Percentiles rank a stretch among this genome's conserved stretches.
Evolutionary conservation across 1,284 basidiomycete species (phyloP).

Genomic region (Cutaneotrichosporon spelunceum): DNA sequence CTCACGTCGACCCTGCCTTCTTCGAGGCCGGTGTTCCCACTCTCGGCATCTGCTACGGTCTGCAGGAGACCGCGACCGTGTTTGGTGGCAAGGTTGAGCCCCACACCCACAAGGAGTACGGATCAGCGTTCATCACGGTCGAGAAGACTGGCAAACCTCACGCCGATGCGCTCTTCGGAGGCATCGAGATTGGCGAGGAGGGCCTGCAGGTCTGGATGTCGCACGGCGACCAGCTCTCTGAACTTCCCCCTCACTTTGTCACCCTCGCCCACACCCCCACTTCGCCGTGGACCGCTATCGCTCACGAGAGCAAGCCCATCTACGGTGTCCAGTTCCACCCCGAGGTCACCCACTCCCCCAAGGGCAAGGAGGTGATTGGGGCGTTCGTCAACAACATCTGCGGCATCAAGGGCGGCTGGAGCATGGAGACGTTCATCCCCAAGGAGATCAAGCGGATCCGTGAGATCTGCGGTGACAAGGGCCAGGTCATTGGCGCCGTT

Average conservation of each 20-base stretch:
- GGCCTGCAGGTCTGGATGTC: slow-evolving; percentile 98
- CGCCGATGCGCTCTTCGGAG: slow-evolving; percentile 78
- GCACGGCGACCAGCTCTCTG: slow-evolving; percentile 90
- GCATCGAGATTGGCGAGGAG: slow-evolving; percentile 60
- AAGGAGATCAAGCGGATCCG: slow-evolving; percentile 95
- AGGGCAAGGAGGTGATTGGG: slow-evolving; percentile 86
- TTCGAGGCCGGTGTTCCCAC: slow-evolving; percentile 87
- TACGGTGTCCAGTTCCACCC: slow-evolving; percentile 99
- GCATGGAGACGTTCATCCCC: slow-evolving; percentile 95
- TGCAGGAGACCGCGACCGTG: slow-evolving; percentile 94
- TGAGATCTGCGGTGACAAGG: slow-evolving; percentile 89
- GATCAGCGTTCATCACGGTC: slow-evolving; percentile 78
- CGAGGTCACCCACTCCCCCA: slow-evolving; percentile 92
- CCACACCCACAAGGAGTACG: slow-evolving; percentile 93
- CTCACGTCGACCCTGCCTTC: slow-evolving; percentile 93
- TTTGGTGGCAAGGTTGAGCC: slow-evolving; percentile 82
- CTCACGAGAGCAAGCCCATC: slow-evolving; percentile 82
- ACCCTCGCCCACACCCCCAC: slow-evolving; percentile 82
- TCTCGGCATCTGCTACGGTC: slow-evolving; percentile 95
- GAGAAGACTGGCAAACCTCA: slow-evolving; percentile 62
- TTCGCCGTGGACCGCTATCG: slow-evolving; percentile 90
- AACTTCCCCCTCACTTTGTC: slow-evolving; percentile 77
- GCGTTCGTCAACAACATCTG: slow-evolving; percentile 85
- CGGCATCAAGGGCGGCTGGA: slow-evolving; percentile 80
- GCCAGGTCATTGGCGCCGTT: slow-evolving; percentile 96